Base-by-base conservation (phyloP, 2,329 filamentous ascomycete species). In the Penicillium crustosum region DNA sequence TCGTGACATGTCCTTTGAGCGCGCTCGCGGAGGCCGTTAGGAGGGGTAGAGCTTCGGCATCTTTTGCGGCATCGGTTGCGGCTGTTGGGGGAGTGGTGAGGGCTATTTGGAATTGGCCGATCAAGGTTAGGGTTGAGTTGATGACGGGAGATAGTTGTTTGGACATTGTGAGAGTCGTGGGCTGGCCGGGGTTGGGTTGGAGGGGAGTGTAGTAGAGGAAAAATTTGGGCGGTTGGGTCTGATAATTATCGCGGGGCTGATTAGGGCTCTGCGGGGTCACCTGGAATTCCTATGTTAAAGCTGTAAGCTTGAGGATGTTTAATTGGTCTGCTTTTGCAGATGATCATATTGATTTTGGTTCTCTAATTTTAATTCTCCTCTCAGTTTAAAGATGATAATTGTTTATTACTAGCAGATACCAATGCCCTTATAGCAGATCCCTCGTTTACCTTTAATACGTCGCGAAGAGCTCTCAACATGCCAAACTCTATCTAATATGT, bases 1-100 rank as follows among this genome's bases (percentile, higher is more conserved):
- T 96, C 6, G 92, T 96, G 2, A 88, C 85, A 70, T 97, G 91
- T 0, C 92, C 90, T 71, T 86, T 87, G 58, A 96, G 85, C 6
- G 95, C 81, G 27, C 82, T 84, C 0, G 90, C 84, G 0, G 89
- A 83, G 67, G 93, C 88, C 66, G 84, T 83, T 35, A 93, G 85
- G 57, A 93, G 82, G 15, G 85, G 77, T 25, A 96, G 82, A n/a
- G 76, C 57, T 17, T 66, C 57, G 36, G 54, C 73, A 53, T 77
- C 74, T 38, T 74, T 73, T 36, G 58, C 44, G 29, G 43, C 17
- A 35, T 53, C 55, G 61, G 51, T 49, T 59, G 41, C 21, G 62
- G 59, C 47, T 19, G 55, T 43, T 43, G 64, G 44, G 38, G 72
- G 55, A 23, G 69, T 55, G n/a, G 70, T 64, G 43, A 79, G 67